phyloP scores from a whole-genome alignment of 345 rosid species.

The Syzygium jambos region DNA sequence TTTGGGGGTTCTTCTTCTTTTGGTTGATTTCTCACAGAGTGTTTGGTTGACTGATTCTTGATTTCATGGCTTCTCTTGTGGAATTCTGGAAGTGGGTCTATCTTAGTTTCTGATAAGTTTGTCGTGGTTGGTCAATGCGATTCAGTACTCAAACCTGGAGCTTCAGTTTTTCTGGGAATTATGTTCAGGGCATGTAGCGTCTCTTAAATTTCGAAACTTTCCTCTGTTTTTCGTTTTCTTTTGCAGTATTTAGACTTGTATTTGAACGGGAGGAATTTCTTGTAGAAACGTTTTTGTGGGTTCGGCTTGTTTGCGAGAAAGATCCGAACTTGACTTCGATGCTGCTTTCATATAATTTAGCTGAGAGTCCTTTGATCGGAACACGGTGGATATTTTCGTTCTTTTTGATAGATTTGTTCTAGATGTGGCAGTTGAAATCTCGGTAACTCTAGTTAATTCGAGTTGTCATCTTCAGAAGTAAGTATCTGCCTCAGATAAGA shows the following conservation, averaged over 20 bases:
- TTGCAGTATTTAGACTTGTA: background rate
- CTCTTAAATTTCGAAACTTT: background rate
- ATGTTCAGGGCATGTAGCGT: background rate
- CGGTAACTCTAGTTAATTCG: background rate
- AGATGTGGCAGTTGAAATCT: background rate
- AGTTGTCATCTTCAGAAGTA: background rate
- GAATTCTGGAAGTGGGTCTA: background rate
- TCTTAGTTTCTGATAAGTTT: background rate
- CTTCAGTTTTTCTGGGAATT: background rate
- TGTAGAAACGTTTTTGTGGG: background rate
- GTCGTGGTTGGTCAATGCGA: background rate
- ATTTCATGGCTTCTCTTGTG: background rate
- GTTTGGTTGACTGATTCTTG: background rate
- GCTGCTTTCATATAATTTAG: background rate
- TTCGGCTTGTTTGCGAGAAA: background rate
- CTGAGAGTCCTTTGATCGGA: background rate
- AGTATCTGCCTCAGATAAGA: background rate
- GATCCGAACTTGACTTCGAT: background rate
- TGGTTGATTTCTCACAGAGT: background rate
- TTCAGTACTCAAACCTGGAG: background rate
- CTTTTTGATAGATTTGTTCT: background rate
- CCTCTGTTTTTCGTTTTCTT: background rate
- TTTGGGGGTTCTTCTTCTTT: background rate
- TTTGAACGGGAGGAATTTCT: background rate
- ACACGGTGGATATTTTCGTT: background rate